phyloP scores from a whole-genome alignment of 2,329 filamentous ascomycete species.

The Trichoderma sp. region DNA sequence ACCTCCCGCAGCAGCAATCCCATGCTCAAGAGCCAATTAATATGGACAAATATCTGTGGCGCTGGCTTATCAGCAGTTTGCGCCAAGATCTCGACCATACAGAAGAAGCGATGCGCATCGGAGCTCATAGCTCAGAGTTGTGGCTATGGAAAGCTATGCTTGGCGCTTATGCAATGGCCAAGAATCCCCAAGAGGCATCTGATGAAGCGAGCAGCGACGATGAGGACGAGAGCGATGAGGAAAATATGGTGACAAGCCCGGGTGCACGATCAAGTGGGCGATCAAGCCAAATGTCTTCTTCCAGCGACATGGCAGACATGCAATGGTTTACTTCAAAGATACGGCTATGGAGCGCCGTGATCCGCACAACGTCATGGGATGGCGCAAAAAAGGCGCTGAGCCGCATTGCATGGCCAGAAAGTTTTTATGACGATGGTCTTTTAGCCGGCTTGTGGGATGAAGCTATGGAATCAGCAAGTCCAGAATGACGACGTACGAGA shows the following conservation, averaged over 20 bases:
- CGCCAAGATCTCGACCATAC: not conserved
- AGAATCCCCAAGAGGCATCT: not conserved
- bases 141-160: not conserved
- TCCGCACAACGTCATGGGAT: not conserved
- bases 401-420: not conserved
- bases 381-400: not conserved
- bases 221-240: not conserved
- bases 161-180: not conserved
- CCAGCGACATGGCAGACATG: not conserved
- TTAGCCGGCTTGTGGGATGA: not conserved
- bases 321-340: not conserved
- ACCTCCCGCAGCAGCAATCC: not conserved
- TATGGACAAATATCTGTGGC: not conserved
- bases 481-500: not conserved
- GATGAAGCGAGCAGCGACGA: not conserved
- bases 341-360: not conserved
- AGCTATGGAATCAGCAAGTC: not conserved
- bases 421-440: not conserved
- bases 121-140: not conserved
- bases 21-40: not conserved
- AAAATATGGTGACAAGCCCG: not conserved
- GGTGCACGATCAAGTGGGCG: not conserved
- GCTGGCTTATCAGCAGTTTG: not conserved
- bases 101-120: not conserved
- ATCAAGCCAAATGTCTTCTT: not conserved